A percentile compares a stretch with the other conserved stretches of the same genome.
Conservation (phyloP, 495 filamentous ascomycete genomes). For the Darksidea phi region DNA sequence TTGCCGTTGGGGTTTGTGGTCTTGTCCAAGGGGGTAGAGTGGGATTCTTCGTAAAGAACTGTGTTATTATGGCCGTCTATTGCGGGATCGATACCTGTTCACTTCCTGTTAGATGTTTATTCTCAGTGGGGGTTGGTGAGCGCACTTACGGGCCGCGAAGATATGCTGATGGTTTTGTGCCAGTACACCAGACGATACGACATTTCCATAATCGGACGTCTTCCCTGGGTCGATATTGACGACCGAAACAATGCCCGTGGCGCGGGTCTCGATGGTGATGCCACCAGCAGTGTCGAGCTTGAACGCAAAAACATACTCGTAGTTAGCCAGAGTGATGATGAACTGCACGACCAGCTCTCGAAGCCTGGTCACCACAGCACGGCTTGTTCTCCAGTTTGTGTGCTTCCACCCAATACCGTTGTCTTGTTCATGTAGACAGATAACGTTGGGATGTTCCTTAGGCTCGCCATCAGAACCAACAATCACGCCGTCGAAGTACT, state of each 20-base stretch:
- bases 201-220: slow-evolving; percentile 37
- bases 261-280: slow-evolving; percentile 39
- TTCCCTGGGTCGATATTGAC: slow-evolving; percentile 40
- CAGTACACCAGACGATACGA: slow-evolving; percentile 36
- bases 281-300: slow-evolving; percentile 37
- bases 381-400: slow-evolving; percentile 37
- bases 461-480: slow-evolving; percentile 34
- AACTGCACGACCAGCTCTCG: slow-evolving; percentile 41
- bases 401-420: slow-evolving; percentile 44
- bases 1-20: slow-evolving; percentile 38
- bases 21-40: slow-evolving; percentile 31
- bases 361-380: slow-evolving; percentile 36
- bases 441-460: slow-evolving; percentile 36
- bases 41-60: slow-evolving; percentile 36
- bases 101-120: neutral
- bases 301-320: slow-evolving; percentile 43
- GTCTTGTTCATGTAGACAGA: slow-evolving; percentile 44
- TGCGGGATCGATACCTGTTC: slow-evolving; percentile 29
- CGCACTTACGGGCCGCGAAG: slow-evolving; percentile 33
- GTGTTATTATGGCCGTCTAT: slow-evolving; percentile 38
- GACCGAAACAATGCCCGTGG: slow-evolving; percentile 40
- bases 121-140: neutral
- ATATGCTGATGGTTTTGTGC: slow-evolving; percentile 42
- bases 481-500: slow-evolving; percentile 37
- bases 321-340: slow-evolving; percentile 43